These are phyloP conservation scores for Cyberlindnera subsufficiens DNA, from an alignment of 805 yeast genomes.

Conservation along the genomic window DNA sequence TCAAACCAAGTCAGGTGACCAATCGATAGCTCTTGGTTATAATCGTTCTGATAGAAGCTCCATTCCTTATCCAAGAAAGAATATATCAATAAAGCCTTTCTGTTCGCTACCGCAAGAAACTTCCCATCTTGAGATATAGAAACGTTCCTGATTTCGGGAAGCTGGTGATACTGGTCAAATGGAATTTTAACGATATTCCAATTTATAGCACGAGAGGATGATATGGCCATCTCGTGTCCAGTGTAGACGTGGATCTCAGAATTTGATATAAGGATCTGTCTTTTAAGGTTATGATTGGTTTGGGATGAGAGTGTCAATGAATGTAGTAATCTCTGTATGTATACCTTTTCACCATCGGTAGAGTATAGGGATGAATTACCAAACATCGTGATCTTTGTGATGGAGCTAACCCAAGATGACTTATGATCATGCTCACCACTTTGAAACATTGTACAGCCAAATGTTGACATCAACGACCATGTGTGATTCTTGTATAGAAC, in stretches of 20 bases:
- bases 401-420: slow-evolving; percentile 7
- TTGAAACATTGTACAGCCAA: slow-evolving; percentile 21
- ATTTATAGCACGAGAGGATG: slow-evolving; percentile 10
- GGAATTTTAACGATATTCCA: slow-evolving; percentile 21
- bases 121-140: slow-evolving; percentile 21
- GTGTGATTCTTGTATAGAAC: slow-evolving; percentile 13
- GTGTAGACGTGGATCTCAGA: slow-evolving; percentile 22
- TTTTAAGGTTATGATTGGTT: slow-evolving; percentile 19
- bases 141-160: slow-evolving; percentile 12
- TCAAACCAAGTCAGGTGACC: slow-evolving; percentile 18
- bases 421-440: slow-evolving; percentile 9
- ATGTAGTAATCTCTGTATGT: slow-evolving; percentile 3
- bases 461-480: slow-evolving; percentile 25
- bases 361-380: slow-evolving; percentile 1
- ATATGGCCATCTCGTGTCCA: slow-evolving; percentile 17
- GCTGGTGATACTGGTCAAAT: slow-evolving; percentile 16
- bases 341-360: slow-evolving; percentile 5
- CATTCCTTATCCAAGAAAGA: slow-evolving; percentile 19
- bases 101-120: slow-evolving; percentile 20
- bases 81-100: slow-evolving; percentile 15
- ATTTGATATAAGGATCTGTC: slow-evolving; percentile 19
- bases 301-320: slow-evolving; percentile 4
- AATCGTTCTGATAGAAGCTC: slow-evolving; percentile 24
- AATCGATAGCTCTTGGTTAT: slow-evolving; percentile 16
- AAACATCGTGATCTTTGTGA: background rate